Conservation (phyloP, 2,329 filamentous ascomycete genomes). For the Alternaria consortialis region DNA sequence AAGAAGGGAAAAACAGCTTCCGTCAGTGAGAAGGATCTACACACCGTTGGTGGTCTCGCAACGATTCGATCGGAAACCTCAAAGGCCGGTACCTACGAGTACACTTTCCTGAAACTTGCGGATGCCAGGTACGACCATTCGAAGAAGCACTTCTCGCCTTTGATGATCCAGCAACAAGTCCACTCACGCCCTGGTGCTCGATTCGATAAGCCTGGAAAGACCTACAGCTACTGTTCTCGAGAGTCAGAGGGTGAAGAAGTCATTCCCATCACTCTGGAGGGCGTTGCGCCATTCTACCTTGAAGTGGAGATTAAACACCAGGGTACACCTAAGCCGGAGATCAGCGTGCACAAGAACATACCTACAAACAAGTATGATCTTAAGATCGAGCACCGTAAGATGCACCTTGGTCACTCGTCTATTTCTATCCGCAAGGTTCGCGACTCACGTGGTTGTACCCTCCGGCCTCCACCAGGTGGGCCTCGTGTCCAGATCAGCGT, state of each 20-base stretch:
- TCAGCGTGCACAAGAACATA: constrained; percentile 83
- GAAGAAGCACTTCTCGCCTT: constrained; percentile 68
- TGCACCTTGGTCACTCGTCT: constrained; percentile 88
- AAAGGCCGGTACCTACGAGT: constrained; percentile 83
- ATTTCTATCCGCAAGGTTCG: constrained; percentile 89
- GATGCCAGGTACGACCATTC: constrained; percentile 87
- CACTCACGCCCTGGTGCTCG: constrained; percentile 82
- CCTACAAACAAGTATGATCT: constrained; percentile 77
- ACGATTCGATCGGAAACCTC: constrained; percentile 86
- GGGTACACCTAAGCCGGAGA: constrained; percentile 78
- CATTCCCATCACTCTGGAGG: constrained; percentile 86
- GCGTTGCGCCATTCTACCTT: constrained; percentile 85
- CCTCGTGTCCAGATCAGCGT: constrained; percentile 90
- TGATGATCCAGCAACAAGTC: constrained; percentile 82
- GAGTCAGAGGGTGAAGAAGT: constrained; percentile 83
- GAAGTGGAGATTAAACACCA: constrained; percentile 95
- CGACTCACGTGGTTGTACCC: constrained; percentile 86
- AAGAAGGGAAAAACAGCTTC: constrained; percentile 65
- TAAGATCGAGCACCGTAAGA: constrained; percentile 81
- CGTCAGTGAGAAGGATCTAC: constrained; percentile 74
- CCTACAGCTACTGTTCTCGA: constrained; percentile 93
- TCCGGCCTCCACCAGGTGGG: constrained; percentile 70
- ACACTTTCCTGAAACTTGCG: constrained; percentile 82
- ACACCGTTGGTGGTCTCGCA: constrained; percentile 77
- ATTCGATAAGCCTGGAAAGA: constrained; percentile 87